Base-by-base conservation (phyloP, 495 filamentous ascomycete species). In the Rostrohypoxylon terebratum region DNA sequence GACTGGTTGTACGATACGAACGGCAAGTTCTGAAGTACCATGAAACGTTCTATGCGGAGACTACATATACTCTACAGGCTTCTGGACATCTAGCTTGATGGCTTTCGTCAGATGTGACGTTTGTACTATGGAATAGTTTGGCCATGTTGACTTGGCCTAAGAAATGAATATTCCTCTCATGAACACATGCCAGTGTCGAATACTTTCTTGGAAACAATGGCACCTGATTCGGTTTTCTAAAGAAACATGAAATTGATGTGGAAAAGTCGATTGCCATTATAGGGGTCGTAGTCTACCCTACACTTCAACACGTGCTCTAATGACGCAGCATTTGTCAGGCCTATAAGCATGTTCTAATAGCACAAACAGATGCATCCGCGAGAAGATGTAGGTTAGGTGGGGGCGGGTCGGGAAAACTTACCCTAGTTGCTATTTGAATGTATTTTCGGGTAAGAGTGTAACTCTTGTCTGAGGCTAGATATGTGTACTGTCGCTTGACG, bases 121-220 rank as follows among this genome's bases (percentile, higher is more conserved):
- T 34, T 60, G 54, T 65, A 68, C 10, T 44, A 65, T 64, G 60
- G 60, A 34, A 59, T 68, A 61, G 60, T 25, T 50, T 63, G 45
- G 54, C 54, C 60, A 44, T 31, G 14, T 25, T 16, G 47, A 33
- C 9, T 42, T 55, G 60, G 70, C 45, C 55, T 20, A 31, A 65
- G 50, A 54, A 73, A 68, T 54, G 38, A 68, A 68, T 40, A 68
- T 64, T 61, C 64, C 53, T 20, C 70, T 65, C 65, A 68, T 50
- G 11, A 57, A 16, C 33, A 38, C 18, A 18, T 36, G 45, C 7
- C n/a, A n/a, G 58, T 44, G 16, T 10, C 16, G 0, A n/a, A n/a
- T 25, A 38, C 28, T n/a, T 11, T 16, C 25, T 58, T 9, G 25
- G 38, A 18, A 0, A 36, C 7, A 33, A 2, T 33, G 20, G 10